phyloP scores from a whole-genome alignment of 805 yeast genomes.

The Teunomyces pallodes region DNA sequence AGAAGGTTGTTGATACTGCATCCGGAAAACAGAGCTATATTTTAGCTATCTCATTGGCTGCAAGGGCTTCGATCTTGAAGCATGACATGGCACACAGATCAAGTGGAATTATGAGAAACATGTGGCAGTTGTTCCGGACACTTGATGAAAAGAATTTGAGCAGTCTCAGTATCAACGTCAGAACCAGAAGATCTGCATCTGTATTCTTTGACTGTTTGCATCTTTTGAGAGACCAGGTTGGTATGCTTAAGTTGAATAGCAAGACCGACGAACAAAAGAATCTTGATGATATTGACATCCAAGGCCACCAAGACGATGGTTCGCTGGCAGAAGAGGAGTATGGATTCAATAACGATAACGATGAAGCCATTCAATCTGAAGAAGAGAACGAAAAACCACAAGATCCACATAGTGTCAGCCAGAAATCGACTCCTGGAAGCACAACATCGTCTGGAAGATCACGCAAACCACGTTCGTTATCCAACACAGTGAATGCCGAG shows the following conservation, averaged over 20 bases:
- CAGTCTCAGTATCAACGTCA: slow-evolving; percentile 51
- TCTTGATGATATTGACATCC: slow-evolving; percentile 17
- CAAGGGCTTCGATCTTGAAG: slow-evolving; percentile 79
- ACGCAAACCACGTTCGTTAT: slow-evolving; percentile 48
- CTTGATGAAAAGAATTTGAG: slow-evolving; percentile 53
- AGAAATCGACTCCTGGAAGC: slow-evolving; percentile 39
- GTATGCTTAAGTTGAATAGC: slow-evolving; percentile 65
- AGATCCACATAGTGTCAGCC: slow-evolving; percentile 14
- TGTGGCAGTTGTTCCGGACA: slow-evolving; percentile 83
- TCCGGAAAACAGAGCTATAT: slow-evolving; percentile 70
- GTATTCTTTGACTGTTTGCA: slow-evolving; percentile 89
- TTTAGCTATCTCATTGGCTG: slow-evolving; percentile 63
- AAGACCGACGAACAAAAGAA: slow-evolving; percentile 21
- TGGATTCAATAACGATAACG: slow-evolving; percentile 17
- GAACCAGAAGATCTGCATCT: slow-evolving; percentile 88
- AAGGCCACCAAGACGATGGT: slow-evolving; percentile 17
- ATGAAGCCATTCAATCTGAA: slow-evolving; percentile 18
- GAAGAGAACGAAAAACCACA: slow-evolving; percentile 6
- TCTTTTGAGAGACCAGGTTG: slow-evolving; percentile 81
- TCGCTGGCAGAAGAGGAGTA: slow-evolving; percentile 16
- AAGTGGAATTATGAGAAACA: slow-evolving; percentile 88
- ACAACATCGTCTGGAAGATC: slow-evolving; percentile 29
- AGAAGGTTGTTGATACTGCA: slow-evolving; percentile 61
- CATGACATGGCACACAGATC: slow-evolving; percentile 93
- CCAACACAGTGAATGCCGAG: slow-evolving; percentile 61